Evolutionary conservation across 345 rosid species (phyloP), one percentile per base, ranked within the genome.

Genomic region (Balakata baccata): DNA sequence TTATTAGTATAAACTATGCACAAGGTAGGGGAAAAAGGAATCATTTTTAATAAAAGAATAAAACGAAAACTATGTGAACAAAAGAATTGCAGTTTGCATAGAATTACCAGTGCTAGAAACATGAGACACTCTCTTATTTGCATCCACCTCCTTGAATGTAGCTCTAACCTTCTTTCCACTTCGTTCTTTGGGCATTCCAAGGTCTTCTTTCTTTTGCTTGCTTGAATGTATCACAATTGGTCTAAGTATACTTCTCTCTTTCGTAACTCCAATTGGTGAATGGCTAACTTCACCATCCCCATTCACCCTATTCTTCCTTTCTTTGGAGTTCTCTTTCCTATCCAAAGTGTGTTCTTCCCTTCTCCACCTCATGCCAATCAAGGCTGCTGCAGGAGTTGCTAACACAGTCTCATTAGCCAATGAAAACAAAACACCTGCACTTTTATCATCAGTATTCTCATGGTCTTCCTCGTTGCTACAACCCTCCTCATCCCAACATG

Each of bases 401-500:
- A 81, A 67, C 67, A 80, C 75, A 65, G 79, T 87, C 14, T 90
- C 94, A 83, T 87, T 90, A 0, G 96, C 90, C 89, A 96, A 82
- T 4, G 93, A 89, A 81, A 88, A 93, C 75, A 91, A 76, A 54
- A 85, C 91, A 0, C 95, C 97, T 0, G 97, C 98, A 80, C 98
- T 98, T 62, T 85, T 89, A 79, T 86, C 87, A 51, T 74, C 87
- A 25, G 77, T 77, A 77, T 84, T 89, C 78, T 84, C 87, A 45
- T 79, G 82, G 37, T 86, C 96, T 41, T 79, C 76, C 62, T 81
- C 84, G 53, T 73, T 79, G 53, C 66, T 80, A 13, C 9, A 74
- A 70, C 66, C 77, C 67, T 82, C 78, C 62, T 84, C 87, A 70
- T 86, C 89, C 97, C 97, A 94, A 68, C 92, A 88, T 0, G 96